A percentile compares a stretch with the other conserved stretches of the same genome.
phyloP scores from a whole-genome alignment of 139 green algal species.

The Closterium sp. region DNA sequence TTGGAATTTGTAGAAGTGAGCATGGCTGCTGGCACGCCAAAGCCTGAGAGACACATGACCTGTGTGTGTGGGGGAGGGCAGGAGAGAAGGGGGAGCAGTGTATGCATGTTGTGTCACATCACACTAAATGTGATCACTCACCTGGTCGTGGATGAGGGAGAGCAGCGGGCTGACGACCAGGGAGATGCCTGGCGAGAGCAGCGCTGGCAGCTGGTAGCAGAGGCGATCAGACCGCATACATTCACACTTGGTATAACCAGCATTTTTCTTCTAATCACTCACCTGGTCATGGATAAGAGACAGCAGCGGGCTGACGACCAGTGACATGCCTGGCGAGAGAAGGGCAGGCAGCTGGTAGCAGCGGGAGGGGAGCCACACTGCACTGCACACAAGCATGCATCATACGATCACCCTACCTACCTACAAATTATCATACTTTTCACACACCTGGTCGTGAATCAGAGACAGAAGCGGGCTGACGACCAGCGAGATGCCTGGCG shows the following conservation, averaged over 20 bases:
- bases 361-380: conserved; percentile 62
- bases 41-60: too few relatives aligned
- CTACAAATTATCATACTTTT: too few relatives aligned
- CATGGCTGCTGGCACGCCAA: too few relatives aligned
- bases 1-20: too few relatives aligned
- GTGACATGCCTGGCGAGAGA: conserved; percentile 73
- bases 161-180: conserved; percentile 96
- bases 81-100: too few relatives aligned
- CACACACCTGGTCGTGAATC: conserved; percentile 72
- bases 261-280: not conserved
- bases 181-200: conserved; percentile 78
- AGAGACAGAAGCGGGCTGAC: conserved; percentile 92
- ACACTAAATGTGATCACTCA: not conserved
- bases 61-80: too few relatives aligned
- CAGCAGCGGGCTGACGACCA: conserved; percentile 95
- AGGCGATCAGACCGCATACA: too few relatives aligned
- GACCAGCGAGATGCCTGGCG: conserved; percentile 87
- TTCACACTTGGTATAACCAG: conserved; percentile 21
- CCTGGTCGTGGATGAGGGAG: conserved; percentile 84
- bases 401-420: conserved; percentile 44
- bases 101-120: conserved; percentile 75
- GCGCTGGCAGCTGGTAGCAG: conserved; percentile 58
- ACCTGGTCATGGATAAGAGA: conserved; percentile 84
- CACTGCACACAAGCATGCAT: conserved; percentile 73
- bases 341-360: conserved; percentile 63